Evolutionary conservation across 345 rosid genomes (phyloP).

Genomic region (Tarenaya hassleriana): DNA sequence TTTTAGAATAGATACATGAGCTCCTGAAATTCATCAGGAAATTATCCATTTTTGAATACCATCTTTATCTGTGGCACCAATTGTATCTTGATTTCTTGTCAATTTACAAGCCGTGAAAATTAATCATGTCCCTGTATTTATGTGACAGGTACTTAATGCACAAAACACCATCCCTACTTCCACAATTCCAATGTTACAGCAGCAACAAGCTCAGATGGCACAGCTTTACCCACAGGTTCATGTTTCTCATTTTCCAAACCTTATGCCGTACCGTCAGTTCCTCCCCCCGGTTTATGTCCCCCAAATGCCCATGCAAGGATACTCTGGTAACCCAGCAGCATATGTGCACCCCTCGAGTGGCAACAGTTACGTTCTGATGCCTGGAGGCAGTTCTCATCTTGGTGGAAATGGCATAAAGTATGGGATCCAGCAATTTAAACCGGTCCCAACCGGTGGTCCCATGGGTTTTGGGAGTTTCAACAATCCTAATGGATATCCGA

Average conservation of each 20-base stretch:
- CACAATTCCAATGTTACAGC: conserved; percentile 49
- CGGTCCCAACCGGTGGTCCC: conserved; percentile 56
- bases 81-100: background rate
- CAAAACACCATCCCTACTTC: conserved; percentile 49
- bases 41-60: background rate
- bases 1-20: background rate
- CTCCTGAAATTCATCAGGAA: background rate
- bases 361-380: conserved; percentile 67
- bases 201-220: conserved; percentile 55
- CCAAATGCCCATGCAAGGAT: conserved; percentile 78
- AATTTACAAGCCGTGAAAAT: background rate
- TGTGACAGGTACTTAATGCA: conserved; percentile 37
- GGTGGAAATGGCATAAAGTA: conserved; percentile 57
- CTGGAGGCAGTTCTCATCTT: conserved; percentile 64
- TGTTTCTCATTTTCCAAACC: conserved; percentile 54
- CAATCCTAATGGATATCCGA: conserved; percentile 57
- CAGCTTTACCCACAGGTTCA: conserved; percentile 84
- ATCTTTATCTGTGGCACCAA: conserved; percentile 9
- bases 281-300: conserved; percentile 67
- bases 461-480: conserved; percentile 60
- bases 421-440: conserved; percentile 74
- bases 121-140: background rate
- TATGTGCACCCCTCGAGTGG: conserved; percentile 72
- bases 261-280: conserved; percentile 79
- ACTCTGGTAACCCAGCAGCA: conserved; percentile 57